Conservation (phyloP, 257 asterid genomes). For the Penstemon eatonii region DNA sequence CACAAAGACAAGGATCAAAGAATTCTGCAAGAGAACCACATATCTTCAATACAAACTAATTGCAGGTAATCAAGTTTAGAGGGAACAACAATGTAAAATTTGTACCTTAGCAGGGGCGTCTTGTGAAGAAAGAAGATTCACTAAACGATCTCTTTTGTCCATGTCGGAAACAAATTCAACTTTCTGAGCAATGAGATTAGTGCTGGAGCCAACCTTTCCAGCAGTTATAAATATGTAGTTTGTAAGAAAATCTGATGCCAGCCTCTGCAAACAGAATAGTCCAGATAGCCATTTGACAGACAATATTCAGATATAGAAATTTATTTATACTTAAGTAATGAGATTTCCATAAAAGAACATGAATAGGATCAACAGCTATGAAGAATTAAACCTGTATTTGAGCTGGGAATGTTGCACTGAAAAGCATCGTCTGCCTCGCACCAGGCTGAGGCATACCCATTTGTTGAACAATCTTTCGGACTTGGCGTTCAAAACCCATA, state of each 20-base stretch:
- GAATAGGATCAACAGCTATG: too few relatives aligned
- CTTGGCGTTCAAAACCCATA: constrained; percentile 83
- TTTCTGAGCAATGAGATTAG: constrained; percentile 59
- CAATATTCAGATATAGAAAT: neutral
- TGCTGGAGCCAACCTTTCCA: constrained; percentile 79
- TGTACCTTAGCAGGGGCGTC: constrained; percentile 43
- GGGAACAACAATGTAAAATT: neutral
- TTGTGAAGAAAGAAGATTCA: constrained; percentile 46
- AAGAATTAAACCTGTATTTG: constrained; percentile 47
- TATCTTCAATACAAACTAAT: neutral
- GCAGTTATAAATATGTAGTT: constrained; percentile 62
- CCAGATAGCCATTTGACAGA: neutral
- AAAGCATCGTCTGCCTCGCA: constrained; percentile 67
- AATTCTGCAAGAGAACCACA: constrained; percentile 36
- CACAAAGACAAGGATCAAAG: constrained; percentile 64
- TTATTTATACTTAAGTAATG: too few relatives aligned
- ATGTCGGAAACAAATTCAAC: constrained; percentile 58
- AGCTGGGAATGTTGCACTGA: constrained; percentile 75
- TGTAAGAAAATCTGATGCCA: constrained; percentile 66
- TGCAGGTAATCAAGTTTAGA: neutral
- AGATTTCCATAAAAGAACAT: too few relatives aligned
- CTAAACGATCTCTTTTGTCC: constrained; percentile 46
- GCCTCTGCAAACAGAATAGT: constrained; percentile 41
- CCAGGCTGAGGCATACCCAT: constrained; percentile 72
- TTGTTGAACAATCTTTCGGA: constrained; percentile 57